A percentile compares a stretch with the other conserved stretches of the same genome.
Conservation (phyloP, 2,329 filamentous ascomycete genomes). For the Pseudocercospora vitis region DNA sequence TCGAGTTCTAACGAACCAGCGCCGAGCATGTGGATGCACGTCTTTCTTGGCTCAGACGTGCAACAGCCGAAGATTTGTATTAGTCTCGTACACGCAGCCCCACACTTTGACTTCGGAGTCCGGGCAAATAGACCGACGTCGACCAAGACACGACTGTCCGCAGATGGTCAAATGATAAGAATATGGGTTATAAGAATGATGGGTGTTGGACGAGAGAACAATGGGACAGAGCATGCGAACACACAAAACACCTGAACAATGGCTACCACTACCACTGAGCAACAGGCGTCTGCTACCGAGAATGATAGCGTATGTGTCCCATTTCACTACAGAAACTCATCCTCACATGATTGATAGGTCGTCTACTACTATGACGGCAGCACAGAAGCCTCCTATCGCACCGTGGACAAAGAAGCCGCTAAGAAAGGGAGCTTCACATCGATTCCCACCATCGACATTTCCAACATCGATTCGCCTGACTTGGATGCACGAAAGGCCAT, state of each 20-base stretch:
- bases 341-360: background rate
- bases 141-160: background rate
- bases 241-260: background rate
- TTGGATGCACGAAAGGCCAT: slow-evolving; percentile 19
- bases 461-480: slow-evolving; percentile 10
- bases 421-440: slow-evolving; percentile 18
- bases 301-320: background rate
- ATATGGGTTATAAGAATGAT: background rate
- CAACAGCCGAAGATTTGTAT: too few species aligned
- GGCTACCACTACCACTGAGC: background rate
- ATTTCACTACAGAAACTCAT: background rate
- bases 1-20: too few species aligned
- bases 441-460: slow-evolving; percentile 25
- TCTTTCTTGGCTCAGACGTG: too few species aligned
- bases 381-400: slow-evolving; percentile 13
- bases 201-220: background rate
- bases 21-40: too few species aligned
- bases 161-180: background rate
- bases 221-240: background rate
- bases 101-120: too few species aligned
- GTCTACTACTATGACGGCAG: slow-evolving; percentile 18
- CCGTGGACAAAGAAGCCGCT: slow-evolving; percentile 7
- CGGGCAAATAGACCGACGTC: background rate
- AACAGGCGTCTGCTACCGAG: background rate
- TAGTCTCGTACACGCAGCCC: too few species aligned